Base-by-base conservation (phyloP, 306 rosid species). In the Medicago lupulina region DNA sequence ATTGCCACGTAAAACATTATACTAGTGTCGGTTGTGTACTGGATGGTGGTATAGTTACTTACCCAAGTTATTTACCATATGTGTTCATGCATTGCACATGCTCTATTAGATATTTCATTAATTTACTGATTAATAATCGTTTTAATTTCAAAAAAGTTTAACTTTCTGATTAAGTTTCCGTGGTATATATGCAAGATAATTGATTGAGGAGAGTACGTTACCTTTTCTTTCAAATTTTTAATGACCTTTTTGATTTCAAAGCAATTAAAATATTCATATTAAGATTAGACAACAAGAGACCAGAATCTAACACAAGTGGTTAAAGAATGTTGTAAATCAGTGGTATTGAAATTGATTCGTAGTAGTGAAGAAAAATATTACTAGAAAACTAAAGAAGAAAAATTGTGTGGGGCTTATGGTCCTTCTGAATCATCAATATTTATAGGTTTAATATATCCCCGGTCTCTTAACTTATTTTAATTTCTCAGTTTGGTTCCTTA, bases 401-500 rank as follows among this genome's bases (percentile, higher is more conserved):
- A 47, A 18, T 13, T 55, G 9, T 47, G 53, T 28, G 3, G 39
- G 50, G 40, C 41, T 43, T 7, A 13, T 9, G 57, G 38, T 36
- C 44, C 53, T 62, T 76, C 53, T 15, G 31, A 62, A 74, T 46
- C 38, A 75, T 46, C 51, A 59, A 74, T 11, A 47, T 62, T 51
- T 40, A 74, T 11, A 47, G n/a, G n/a, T n/a, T n/a, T n/a, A n/a
- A n/a, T n/a, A n/a, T n/a, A n/a, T n/a, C n/a, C n/a, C n/a, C n/a
- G n/a, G n/a, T n/a, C n/a, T n/a, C n/a, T n/a, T n/a, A n/a, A n/a
- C n/a, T n/a, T n/a, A n/a, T n/a, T n/a, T n/a, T n/a, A n/a, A n/a
- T n/a, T n/a, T n/a, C n/a, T n/a, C n/a, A n/a, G n/a, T n/a, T n/a
- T n/a, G n/a, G n/a, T n/a, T n/a, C n/a, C n/a, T n/a, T n/a, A n/a